Conservation (phyloP, 805 yeast genomes). For the Candida sanyiensis region DNA sequence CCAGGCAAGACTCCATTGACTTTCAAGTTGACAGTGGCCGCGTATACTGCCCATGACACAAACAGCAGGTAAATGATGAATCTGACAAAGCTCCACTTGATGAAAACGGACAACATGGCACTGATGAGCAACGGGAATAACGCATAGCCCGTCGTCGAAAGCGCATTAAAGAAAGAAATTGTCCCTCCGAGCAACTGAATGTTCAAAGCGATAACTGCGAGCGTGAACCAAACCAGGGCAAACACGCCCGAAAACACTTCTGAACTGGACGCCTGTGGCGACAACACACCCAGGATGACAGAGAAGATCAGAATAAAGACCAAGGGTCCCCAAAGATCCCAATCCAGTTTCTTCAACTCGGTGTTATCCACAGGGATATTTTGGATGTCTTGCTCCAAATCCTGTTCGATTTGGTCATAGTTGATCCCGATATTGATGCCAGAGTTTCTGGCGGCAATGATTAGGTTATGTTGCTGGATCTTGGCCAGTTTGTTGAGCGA, state of each 20-base stretch:
- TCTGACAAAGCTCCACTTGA: constrained; percentile 45
- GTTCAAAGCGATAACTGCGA: constrained; percentile 54
- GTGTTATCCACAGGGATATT: constrained; percentile 23
- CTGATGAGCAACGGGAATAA: constrained; percentile 59
- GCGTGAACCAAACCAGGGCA: constrained; percentile 58
- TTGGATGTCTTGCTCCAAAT: constrained; percentile 23
- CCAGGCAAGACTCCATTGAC: constrained; percentile 60
- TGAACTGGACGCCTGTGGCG: constrained; percentile 33
- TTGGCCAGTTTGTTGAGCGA: constrained; percentile 27
- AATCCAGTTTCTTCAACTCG: constrained; percentile 34
- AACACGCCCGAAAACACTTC: constrained; percentile 61
- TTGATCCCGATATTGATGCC: constrained; percentile 28
- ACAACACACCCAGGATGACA: constrained; percentile 35
- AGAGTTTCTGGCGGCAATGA: constrained; percentile 26
- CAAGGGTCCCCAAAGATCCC: constrained; percentile 73
- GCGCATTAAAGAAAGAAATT: constrained; percentile 60
- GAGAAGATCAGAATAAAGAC: constrained; percentile 53
- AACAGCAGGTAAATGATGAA: constrained; percentile 40
- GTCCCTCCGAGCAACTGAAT: constrained; percentile 57
- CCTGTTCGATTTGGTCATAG: constrained; percentile 26
- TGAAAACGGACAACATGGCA: constrained; percentile 41
- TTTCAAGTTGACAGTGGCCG: constrained; percentile 55
- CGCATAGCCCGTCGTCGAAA: constrained; percentile 66
- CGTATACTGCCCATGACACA: constrained; percentile 58
- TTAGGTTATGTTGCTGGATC: constrained; percentile 26